A percentile compares a stretch with the other conserved stretches of the same genome.
Conservation (phyloP, 2,329 filamentous ascomycete genomes). For the Dactylonectria macrodidyma region DNA sequence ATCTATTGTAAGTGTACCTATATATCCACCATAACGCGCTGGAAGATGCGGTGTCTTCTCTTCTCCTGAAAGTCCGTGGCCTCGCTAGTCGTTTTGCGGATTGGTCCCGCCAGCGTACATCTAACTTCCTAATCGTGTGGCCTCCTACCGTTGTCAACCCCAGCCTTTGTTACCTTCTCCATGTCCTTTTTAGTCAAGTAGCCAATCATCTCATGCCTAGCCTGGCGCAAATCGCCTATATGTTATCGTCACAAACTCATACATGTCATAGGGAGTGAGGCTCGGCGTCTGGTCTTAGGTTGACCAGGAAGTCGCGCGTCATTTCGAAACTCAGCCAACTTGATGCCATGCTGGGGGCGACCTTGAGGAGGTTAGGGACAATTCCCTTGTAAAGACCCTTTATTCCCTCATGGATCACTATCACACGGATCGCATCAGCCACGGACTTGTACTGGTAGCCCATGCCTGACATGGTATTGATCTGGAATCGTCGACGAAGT, state of each 20-base stretch:
- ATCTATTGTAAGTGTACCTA: slow-evolving; percentile 24
- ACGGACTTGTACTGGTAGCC: slow-evolving; percentile 95
- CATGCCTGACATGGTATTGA: slow-evolving; percentile 99
- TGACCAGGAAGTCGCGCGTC: slow-evolving; percentile 87
- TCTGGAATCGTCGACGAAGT: slow-evolving; percentile 92
- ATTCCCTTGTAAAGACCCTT: slow-evolving; percentile 96
- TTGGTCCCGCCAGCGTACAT: slow-evolving; percentile 7
- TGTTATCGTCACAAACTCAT: slow-evolving; percentile 38
- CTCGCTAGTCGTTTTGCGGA: background rate
- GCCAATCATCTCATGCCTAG: background rate
- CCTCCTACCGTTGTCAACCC: background rate
- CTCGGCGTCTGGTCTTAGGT: slow-evolving; percentile 64
- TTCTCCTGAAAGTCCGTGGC: background rate
- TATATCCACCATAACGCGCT: slow-evolving; percentile 26
- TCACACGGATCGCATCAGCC: slow-evolving; percentile 84
- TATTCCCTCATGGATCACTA: slow-evolving; percentile 86
- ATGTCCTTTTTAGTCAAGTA: background rate
- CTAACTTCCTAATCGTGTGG: background rate
- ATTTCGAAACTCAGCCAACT: slow-evolving; percentile 98
- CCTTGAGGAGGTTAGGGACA: slow-evolving; percentile 94
- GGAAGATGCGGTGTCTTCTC: slow-evolving; percentile 11
- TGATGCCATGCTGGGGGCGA: slow-evolving; percentile 98
- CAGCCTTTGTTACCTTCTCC: background rate
- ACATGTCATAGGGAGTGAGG: slow-evolving; percentile 46
- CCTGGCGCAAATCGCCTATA: slow-evolving; percentile 23